phyloP scores from a whole-genome alignment of 495 filamentous ascomycete species.

The Podospora australis region DNA sequence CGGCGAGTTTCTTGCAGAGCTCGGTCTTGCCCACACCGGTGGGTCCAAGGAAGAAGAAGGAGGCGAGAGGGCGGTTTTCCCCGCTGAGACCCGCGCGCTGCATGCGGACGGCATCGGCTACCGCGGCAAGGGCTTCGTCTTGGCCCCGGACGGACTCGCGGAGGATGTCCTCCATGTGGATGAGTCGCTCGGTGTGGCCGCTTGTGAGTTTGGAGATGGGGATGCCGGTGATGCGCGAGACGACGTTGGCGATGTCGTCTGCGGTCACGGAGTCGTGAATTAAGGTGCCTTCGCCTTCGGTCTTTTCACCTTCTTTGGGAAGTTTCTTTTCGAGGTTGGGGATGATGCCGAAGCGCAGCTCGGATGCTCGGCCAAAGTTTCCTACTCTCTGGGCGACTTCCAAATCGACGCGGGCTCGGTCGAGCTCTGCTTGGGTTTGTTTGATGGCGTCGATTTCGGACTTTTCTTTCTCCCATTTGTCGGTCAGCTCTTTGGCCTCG shows the following conservation, averaged over 20 bases:
- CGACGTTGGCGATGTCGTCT: constrained; percentile 89
- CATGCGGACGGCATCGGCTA: constrained; percentile 89
- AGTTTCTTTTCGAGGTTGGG: constrained; percentile 71
- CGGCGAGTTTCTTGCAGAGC: constrained; percentile 90
- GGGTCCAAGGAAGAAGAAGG: constrained; percentile 96
- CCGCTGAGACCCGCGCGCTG: constrained; percentile 87
- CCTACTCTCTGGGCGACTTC: constrained; percentile 83
- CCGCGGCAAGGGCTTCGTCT: constrained; percentile 85
- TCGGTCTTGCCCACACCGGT: constrained; percentile 98
- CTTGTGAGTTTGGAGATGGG: constrained; percentile 85
- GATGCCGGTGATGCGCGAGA: constrained; percentile 86
- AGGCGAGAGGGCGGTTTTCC: constrained; percentile 84
- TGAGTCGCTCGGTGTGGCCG: constrained; percentile 84
- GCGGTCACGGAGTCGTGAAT: constrained; percentile 90
- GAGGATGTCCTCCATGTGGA: constrained; percentile 90
- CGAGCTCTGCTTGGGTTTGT: constrained; percentile 74
- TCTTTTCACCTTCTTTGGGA: constrained; percentile 62
- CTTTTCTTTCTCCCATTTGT: constrained; percentile 86
- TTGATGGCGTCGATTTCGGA: constrained; percentile 79
- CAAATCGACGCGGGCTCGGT: constrained; percentile 75
- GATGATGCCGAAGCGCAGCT: constrained; percentile 80
- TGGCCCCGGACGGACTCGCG: constrained; percentile 83
- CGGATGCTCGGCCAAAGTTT: constrained; percentile 83
- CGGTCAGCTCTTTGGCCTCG: constrained; percentile 57
- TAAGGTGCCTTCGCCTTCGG: constrained; percentile 47